Conservation (phyloP, 2,329 filamentous ascomycete genomes). For the Diplodia scrobiculata region DNA sequence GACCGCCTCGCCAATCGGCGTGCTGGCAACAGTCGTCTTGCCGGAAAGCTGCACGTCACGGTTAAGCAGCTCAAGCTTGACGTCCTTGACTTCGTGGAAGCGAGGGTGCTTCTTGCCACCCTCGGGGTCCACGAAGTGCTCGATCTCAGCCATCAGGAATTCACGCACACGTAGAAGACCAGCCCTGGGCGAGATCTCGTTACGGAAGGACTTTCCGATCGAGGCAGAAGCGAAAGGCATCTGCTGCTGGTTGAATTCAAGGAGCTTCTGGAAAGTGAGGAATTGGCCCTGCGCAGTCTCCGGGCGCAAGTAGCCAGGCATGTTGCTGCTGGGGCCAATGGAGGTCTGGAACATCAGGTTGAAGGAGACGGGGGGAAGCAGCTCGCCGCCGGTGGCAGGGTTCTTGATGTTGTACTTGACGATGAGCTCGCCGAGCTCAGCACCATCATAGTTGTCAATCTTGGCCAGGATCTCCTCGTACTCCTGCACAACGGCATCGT, state of each 20-base stretch:
- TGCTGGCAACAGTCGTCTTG: slow-evolving; percentile 71
- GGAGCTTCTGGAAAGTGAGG: slow-evolving; percentile 91
- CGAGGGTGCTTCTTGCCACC: slow-evolving; percentile 91
- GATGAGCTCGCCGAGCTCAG: slow-evolving; percentile 84
- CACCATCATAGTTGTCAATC: slow-evolving; percentile 92
- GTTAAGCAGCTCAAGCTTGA: slow-evolving; percentile 82
- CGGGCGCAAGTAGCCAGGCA: slow-evolving; percentile 81
- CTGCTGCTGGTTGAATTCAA: slow-evolving; percentile 90
- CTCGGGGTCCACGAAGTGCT: slow-evolving; percentile 95
- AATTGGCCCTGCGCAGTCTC: slow-evolving; percentile 99
- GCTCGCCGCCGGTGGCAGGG: slow-evolving; percentile 74
- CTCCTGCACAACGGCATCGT: slow-evolving; percentile 81
- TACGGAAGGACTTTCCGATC: slow-evolving; percentile 96
- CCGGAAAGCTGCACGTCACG: slow-evolving; percentile 83
- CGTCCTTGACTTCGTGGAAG: slow-evolving; percentile 80
- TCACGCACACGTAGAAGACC: slow-evolving; percentile 93
- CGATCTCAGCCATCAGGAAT: slow-evolving; percentile 98
- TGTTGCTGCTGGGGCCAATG: slow-evolving; percentile 88
- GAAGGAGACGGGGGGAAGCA: slow-evolving; percentile 82
- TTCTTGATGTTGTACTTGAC: slow-evolving; percentile 89
- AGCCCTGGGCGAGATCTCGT: slow-evolving; percentile 91
- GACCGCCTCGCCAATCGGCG: slow-evolving; percentile 85
- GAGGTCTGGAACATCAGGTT: slow-evolving; percentile 99
- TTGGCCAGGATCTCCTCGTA: slow-evolving; percentile 89
- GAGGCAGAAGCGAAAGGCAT: slow-evolving; percentile 98